A percentile compares a stretch with the other conserved stretches of the same genome.
These are phyloP conservation scores for Funneliformis caledonium DNA, from an alignment of 371 early-diverging fungal species.

Conservation along the genomic window DNA sequence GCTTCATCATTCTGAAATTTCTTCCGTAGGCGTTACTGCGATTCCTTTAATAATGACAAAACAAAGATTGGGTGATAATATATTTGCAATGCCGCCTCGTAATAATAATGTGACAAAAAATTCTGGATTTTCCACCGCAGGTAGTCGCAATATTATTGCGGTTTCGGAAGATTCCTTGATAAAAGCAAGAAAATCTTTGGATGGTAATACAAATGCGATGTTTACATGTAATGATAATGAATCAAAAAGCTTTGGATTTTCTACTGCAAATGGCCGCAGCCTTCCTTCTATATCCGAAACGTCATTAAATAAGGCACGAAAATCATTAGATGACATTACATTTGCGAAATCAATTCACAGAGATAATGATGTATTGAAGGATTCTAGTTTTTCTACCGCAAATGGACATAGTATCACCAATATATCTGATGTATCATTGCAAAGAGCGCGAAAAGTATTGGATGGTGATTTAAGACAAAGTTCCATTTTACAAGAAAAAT, in stretches of 20 bases:
- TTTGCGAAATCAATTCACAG: not conserved
- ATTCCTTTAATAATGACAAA: not conserved
- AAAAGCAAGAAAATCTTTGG: not conserved
- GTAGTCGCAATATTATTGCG: not conserved
- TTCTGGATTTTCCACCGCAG: conserved; percentile 12
- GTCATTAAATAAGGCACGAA: not conserved
- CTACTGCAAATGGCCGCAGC: not conserved
- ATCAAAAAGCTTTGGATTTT: not conserved
- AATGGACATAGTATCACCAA: not conserved
- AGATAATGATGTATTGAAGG: not conserved
- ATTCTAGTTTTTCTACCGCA: conserved; percentile 8
- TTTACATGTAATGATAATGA: not conserved
- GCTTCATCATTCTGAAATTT: not conserved
- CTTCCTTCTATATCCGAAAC: not conserved
- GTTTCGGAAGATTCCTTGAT: not conserved
- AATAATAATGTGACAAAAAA: not conserved
- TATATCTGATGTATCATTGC: not conserved
- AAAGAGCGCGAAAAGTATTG: not conserved
- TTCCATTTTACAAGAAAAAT: not conserved
- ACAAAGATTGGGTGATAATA: not conserved
- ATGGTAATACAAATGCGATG: not conserved
- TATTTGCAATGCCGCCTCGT: no score
- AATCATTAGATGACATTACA: not conserved
- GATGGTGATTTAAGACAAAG: not conserved
- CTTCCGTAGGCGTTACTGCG: not conserved